Conservation (phyloP, 306 rosid genomes). For the Abrus precatorius region DNA sequence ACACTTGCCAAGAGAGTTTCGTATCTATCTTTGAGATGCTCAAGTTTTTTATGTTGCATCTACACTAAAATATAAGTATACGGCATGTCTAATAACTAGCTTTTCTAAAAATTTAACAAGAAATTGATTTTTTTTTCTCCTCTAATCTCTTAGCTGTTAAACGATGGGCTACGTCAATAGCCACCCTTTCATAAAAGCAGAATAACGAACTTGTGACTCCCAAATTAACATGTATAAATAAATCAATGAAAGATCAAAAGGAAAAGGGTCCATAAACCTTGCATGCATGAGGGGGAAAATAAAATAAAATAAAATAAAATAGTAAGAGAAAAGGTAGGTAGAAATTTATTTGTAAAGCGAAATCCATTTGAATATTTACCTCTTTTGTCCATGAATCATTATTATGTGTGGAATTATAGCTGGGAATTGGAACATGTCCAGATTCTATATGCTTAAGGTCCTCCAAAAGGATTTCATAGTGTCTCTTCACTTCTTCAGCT, state of each 20-base stretch:
- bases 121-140: neutral
- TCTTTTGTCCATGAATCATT: neutral
- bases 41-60: neutral
- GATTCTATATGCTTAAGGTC: conserved; percentile 59
- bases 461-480: conserved; percentile 56
- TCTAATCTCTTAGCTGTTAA: neutral
- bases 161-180: neutral
- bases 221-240: conserved; percentile 1
- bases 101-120: neutral
- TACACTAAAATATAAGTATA: too few species aligned
- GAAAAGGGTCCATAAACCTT: neutral
- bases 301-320: neutral
- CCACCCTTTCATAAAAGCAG: neutral
- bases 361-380: neutral
- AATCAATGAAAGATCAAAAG: neutral
- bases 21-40: neutral
- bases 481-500: conserved; percentile 52
- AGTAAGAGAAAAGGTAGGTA: neutral
- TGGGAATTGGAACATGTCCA: conserved; percentile 53
- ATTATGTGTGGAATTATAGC: conserved; percentile 43
- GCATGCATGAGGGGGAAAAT: neutral
- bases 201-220: neutral
- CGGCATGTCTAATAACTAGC: neutral
- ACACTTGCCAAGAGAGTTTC: neutral
- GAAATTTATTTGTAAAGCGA: neutral